Evolutionary conservation across 1,284 basidiomycete genomes (phyloP).

Genomic region (Mycosarcoma mackinlayi): DNA sequence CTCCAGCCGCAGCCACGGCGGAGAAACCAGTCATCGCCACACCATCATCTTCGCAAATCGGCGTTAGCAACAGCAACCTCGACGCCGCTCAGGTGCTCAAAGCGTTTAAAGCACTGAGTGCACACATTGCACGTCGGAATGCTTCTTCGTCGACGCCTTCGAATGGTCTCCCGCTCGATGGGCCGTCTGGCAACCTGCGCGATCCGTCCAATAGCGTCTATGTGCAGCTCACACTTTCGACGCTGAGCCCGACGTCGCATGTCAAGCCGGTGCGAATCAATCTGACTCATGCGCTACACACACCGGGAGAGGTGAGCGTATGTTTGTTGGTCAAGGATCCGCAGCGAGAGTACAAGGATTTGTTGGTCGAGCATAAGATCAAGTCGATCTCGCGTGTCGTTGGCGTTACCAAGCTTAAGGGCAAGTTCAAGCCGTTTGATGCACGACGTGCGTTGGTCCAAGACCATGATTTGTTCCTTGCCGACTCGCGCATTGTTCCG

Average conservation of each 20-base stretch:
- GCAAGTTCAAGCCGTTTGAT: slow-evolving; percentile 76
- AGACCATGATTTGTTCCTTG: slow-evolving; percentile 91
- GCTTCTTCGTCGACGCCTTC: slow-evolving; percentile 7
- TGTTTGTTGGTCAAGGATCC: slow-evolving; percentile 96
- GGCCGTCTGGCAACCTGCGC: slow-evolving; percentile 32
- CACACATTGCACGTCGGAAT: slow-evolving; percentile 38
- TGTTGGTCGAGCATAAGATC: slow-evolving; percentile 80
- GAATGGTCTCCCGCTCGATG: slow-evolving; percentile 51
- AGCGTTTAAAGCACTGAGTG: slow-evolving; percentile 59
- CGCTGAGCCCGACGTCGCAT: slow-evolving; percentile 42
- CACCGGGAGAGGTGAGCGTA: slow-evolving; percentile 80
- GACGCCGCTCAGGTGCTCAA: slow-evolving; percentile 55
- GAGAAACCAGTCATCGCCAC: slow-evolving; percentile 32
- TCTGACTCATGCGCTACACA: slow-evolving; percentile 78
- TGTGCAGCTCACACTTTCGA: slow-evolving; percentile 60
- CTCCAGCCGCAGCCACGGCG: neutral
- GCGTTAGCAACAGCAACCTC: slow-evolving; percentile 40
- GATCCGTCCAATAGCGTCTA: slow-evolving; percentile 55
- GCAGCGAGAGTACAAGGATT: slow-evolving; percentile 93
- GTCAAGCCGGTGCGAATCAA: slow-evolving; percentile 62
- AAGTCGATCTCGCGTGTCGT: slow-evolving; percentile 93
- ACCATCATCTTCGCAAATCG: slow-evolving; percentile 21
- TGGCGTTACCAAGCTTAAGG: slow-evolving; percentile 73
- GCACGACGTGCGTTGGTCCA: slow-evolving; percentile 84
- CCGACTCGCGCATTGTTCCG: slow-evolving; percentile 89